phyloP scores from a whole-genome alignment of 192 early-diverging fungal species.

The Coemansia sp. region DNA sequence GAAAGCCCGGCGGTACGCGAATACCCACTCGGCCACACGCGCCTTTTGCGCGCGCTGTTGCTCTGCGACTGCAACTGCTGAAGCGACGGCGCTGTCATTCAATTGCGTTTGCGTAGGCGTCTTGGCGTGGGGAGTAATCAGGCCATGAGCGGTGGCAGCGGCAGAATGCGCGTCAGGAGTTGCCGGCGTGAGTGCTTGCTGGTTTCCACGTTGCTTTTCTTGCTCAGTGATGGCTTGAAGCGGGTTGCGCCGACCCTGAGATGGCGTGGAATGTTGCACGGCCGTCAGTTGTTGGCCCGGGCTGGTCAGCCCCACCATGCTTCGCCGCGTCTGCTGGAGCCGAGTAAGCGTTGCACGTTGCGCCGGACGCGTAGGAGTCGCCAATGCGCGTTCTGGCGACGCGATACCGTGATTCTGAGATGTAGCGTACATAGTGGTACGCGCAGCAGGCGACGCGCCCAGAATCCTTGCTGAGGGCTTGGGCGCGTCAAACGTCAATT shows the following conservation, averaged over 20 bases:
- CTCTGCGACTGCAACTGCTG: slow-evolving; percentile 15
- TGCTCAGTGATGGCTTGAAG: slow-evolving; percentile 47
- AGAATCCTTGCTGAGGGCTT: slow-evolving; percentile 33
- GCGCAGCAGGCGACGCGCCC: slow-evolving; percentile 42
- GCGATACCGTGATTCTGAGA: slow-evolving; percentile 18
- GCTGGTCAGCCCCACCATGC: slow-evolving; percentile 17
- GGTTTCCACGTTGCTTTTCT: slow-evolving; percentile 38
- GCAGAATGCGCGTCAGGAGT: not conserved
- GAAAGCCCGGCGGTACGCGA: slow-evolving; percentile 48
- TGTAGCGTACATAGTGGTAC: slow-evolving; percentile 23
- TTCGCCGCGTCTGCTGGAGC: slow-evolving; percentile 20
- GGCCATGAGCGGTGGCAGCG: not conserved
- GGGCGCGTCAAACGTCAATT: slow-evolving; percentile 53
- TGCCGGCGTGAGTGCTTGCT: not conserved
- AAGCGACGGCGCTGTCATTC: not conserved
- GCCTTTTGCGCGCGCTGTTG: slow-evolving; percentile 46
- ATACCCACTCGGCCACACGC: slow-evolving; percentile 56
- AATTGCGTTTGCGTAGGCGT: not conserved
- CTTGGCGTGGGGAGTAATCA: slow-evolving; percentile 5
- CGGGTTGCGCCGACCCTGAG: slow-evolving; percentile 25
- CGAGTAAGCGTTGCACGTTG: slow-evolving; percentile 43
- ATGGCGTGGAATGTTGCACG: slow-evolving; percentile 8
- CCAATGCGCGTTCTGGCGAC: slow-evolving; percentile 33
- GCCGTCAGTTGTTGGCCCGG: slow-evolving; percentile 14
- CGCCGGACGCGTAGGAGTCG: slow-evolving; percentile 40